A percentile compares a stretch with the other conserved stretches of the same genome.
Evolutionary conservation across 495 filamentous ascomycete genomes (phyloP).

Genomic region (Aspergillus homomorphus): DNA sequence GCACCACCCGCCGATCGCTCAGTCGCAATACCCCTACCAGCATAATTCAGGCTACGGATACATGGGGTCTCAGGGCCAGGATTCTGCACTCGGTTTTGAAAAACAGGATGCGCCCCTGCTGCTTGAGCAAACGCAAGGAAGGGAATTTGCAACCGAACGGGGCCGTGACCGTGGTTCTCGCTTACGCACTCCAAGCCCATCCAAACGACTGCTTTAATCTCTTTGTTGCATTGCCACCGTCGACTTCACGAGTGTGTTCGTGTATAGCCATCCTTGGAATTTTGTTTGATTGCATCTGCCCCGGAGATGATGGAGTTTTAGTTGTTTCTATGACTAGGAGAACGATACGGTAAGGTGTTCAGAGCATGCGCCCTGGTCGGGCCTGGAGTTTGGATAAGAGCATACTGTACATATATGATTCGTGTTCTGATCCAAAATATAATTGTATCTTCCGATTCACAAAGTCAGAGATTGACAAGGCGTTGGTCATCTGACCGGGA

Average conservation of each 20-base stretch:
- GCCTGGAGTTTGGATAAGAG: slow-evolving; percentile 3
- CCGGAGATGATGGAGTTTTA: background rate
- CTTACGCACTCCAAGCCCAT: slow-evolving; percentile 39
- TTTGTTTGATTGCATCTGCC: background rate
- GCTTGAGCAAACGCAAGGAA: slow-evolving; percentile 32
- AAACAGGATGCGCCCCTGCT: slow-evolving; percentile 34
- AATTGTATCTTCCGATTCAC: background rate
- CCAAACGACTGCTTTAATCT: slow-evolving; percentile 30
- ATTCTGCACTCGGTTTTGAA: slow-evolving; percentile 13
- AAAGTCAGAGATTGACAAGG: background rate
- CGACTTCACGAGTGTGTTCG: background rate
- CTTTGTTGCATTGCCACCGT: background rate
- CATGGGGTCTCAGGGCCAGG: slow-evolving; percentile 23
- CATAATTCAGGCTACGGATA: slow-evolving; percentile 28
- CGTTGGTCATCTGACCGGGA: background rate
- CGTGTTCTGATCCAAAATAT: background rate
- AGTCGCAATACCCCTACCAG: slow-evolving; percentile 25
- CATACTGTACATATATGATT: background rate
- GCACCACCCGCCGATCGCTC: slow-evolving; percentile 25
- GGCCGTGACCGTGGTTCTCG: slow-evolving; percentile 36
- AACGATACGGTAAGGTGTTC: background rate
- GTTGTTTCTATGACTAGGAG: background rate
- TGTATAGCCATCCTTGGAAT: background rate
- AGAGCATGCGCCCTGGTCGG: background rate
- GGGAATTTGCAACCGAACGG: slow-evolving; percentile 36